Evolutionary conservation across 805 yeast species (phyloP), one percentile per base, ranked within the genome.

Genomic region (Metschnikowia chrysomelidarum): DNA sequence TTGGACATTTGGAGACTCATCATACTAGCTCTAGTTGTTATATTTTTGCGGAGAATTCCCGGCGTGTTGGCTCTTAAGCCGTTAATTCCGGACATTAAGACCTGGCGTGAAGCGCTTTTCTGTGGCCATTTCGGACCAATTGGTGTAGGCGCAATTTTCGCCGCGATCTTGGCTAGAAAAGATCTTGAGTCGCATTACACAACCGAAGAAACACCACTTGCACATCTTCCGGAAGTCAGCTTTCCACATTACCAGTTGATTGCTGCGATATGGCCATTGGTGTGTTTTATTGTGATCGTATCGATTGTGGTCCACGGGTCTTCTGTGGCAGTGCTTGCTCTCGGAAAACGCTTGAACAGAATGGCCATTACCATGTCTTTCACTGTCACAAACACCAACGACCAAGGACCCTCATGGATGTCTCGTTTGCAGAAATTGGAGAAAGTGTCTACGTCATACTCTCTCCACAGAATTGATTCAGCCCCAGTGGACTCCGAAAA

Each of bases 41-140:
- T 88, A 10, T 73, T 86, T 34, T 69, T 88, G 44, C 73, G 96
- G 49, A 72, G 97, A 47, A 67, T 88, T 7, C 97, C 97, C 0
- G 89, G 87, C 1, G 85, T 88, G 27, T 51, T 88, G 31, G 71
- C 77, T 0, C 62, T 85, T 32, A 84, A 84, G 51, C 88, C 91
- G 0, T 56, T 87, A 16, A 82, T 87, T 2, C 96, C 96, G 0
- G 96, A 88, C 55, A 76, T 88, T 24, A 80, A 87, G 50, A 75
- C 87, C 8, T 88, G 96, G 95, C 77, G 95, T 57, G 97, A 88
- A 58, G 96, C 96, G 0, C 56, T 88, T 3, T 89, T 89, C 59
- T 87, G 94, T 57, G 96, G 96, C 14, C 96, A 88, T 62, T 88
- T 89, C 59, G 97, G 97, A 12, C 96, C 97, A 2, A 86, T 89